Evolutionary conservation across 768 basidiomycete genomes (phyloP), one percentile per base, ranked within the genome.

Genomic region (Lactarius hatsudake): DNA sequence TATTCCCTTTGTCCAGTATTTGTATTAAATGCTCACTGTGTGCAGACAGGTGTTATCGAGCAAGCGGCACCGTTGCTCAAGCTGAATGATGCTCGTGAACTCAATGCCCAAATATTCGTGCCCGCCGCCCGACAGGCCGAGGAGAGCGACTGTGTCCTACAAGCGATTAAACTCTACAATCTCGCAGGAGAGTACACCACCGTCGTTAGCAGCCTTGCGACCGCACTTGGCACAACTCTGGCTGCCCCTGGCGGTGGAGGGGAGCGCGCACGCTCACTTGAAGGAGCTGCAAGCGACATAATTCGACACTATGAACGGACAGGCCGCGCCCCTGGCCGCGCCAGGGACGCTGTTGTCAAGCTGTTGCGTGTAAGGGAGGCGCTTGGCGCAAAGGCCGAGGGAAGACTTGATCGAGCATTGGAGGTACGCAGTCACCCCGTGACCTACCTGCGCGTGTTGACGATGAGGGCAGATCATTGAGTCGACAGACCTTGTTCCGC

Each of bases 141-240:
- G 73, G 84, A 90, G 62, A 94, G 94, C 73, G 88, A 93, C 73
- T 89, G 91, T 38, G 82, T 92, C 45, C 83, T 89, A 2, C 94
- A 98, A 75, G 94, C 95, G 3, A 94, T 98, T 79, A 94, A 95
- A 75, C 80, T 99, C 54, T 98, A 94, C 79, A 96, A 98, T 78
- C 86, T 98, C 43, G 96, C 96, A 1, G 92, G 93, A 40, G 91
- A 96, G 69, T 94, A 95, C 75, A 79, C 84, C 17, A 93, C 92
- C 30, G 96, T 98, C 63, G 86, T 98, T 51, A 82, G 87, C 8
- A 93, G 92, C 62, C 88, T 98, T 42, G 93, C 94, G 17, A 86
- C 87, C 63, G 93, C 93, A 2, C 82, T 99, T 2, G 94, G 95
- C 18, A 90, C 88, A 73, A 89, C 91, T 0, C 82, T 98, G 58